phyloP scores from a whole-genome alignment of 768 basidiomycete species.

The Epithele typhae region DNA sequence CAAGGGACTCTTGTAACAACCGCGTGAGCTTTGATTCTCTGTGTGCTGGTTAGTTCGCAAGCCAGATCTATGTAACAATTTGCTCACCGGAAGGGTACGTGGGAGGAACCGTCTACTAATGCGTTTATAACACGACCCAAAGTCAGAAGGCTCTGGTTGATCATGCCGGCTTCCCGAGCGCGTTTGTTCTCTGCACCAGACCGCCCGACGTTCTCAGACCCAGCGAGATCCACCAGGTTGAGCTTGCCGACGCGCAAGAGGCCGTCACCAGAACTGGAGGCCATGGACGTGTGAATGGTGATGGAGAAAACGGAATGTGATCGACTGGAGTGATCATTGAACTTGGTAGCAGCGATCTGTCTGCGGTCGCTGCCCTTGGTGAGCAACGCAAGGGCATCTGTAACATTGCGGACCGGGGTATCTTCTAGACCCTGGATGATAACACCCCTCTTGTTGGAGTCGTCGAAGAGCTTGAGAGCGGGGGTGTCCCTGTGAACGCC shows the following conservation, averaged over 20 bases:
- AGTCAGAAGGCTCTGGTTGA: constrained; percentile 96
- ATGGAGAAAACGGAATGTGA: constrained; percentile 98
- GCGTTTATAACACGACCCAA: constrained; percentile 96
- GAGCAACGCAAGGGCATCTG: constrained; percentile 79
- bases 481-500: constrained; percentile 43
- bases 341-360: constrained; percentile 93
- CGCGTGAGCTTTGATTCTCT: constrained; percentile 98
- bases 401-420: constrained; percentile 72
- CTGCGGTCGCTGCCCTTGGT: constrained; percentile 87
- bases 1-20: constrained; percentile 97
- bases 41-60: constrained; percentile 1
- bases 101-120: constrained; percentile 85
- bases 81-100: constrained; percentile 88
- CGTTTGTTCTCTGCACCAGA: constrained; percentile 94
- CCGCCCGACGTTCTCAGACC: constrained; percentile 95
- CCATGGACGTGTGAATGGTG: constrained; percentile 89
- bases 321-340: constrained; percentile 96
- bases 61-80: background rate
- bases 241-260: constrained; percentile 91
- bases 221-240: constrained; percentile 95
- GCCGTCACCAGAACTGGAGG: constrained; percentile 74
- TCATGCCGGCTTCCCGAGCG: constrained; percentile 97
- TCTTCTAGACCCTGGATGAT: constrained; percentile 96
- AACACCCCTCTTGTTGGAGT: constrained; percentile 81
- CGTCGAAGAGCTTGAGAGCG: constrained; percentile 90